Evolutionary conservation across 2,329 filamentous ascomycete species (phyloP), one percentile per base, ranked within the genome.

Genomic region (Aspergillus jensenii): DNA sequence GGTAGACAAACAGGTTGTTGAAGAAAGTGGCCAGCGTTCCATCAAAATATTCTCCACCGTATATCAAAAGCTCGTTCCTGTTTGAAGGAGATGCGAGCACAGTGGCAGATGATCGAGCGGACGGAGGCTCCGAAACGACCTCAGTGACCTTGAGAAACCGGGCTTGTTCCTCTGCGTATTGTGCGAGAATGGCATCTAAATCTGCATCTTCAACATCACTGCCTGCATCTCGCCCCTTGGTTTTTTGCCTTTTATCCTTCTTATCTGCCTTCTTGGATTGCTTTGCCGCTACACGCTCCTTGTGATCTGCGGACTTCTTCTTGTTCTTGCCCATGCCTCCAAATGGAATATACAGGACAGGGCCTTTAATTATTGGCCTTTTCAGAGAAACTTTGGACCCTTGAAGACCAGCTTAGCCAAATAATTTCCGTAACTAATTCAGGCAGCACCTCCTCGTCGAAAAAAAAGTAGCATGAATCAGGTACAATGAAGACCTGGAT

Each of bases 31-130:
- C 95, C 56, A 95, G 79, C 2, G 90, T 90, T 4, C 95, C 95
- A 76, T 98, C 96, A 78, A 91, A 98, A 71, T 93, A 96, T 79
- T 99, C 95, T 64, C 95, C 95, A 15, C 93, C 95, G 74, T 96
- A 99, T 5, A 98, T 79, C 64, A 98, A 87, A 56, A 99, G 78
- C 72, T 96, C 92, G 75, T 95, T 96, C 67, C 84, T 85, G 76
- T 96, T 93, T 33, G 88, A 85, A 1, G 95, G 95, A 40, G 90
- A 93, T 19, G 91, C 91, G 65, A 97, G 83, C 59, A 99, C 79
- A 0, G 90, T 91, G 7, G 91, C 85, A 6, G 92, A 93, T 21
- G 90, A 86, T 52, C 95, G 86, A 21, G 92, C 85, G 54, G 86
- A 85, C 1, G 95, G 95, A 17, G 93, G 90, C 3, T 79, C 84